A percentile compares a stretch with the other conserved stretches of the same genome.
Conservation (phyloP, 148 eudicot genomes). For the Mesembryanthemum crystallinum region DNA sequence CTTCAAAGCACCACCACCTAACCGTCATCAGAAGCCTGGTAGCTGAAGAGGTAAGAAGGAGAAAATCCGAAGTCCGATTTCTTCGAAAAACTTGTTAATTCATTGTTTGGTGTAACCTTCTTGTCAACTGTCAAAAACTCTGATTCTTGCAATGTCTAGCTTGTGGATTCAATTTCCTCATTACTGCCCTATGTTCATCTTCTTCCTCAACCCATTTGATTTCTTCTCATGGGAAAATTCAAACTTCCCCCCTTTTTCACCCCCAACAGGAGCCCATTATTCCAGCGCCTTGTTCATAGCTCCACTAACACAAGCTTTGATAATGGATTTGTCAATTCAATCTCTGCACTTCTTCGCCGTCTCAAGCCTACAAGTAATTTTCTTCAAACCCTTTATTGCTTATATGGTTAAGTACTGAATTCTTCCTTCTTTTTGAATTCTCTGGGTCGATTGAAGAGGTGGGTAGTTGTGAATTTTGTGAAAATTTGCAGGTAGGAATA, state of each 20-base stretch:
- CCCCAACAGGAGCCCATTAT: conserved; percentile 18
- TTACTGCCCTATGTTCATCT: background rate
- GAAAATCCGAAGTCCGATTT: background rate
- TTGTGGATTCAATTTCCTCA: conserved; percentile 18
- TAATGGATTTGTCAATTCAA: background rate
- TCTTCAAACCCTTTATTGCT: background rate
- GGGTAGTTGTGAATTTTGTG: conserved; percentile 7
- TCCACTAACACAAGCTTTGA: background rate
- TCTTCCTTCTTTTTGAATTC: background rate
- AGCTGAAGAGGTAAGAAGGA: conserved; percentile 23
- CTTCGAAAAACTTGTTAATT: background rate
- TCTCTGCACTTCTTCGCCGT: background rate
- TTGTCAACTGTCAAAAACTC: conserved; percentile 22
- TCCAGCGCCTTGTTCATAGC: conserved; percentile 24
- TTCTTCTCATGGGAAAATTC: conserved; percentile 21
- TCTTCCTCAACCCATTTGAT: background rate
- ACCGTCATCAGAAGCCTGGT: conserved; percentile 33
- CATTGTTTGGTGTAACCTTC: conserved; percentile 16
- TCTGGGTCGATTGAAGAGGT: background rate
- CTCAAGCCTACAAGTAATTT: background rate
- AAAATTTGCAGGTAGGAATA: conserved; percentile 30
- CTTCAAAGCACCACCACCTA: conserved; percentile 20
- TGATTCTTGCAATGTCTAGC: background rate
- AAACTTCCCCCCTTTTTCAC: conserved; percentile 23
- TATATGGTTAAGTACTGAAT: no score